These are phyloP conservation scores for Alternaria ventricosa DNA, from an alignment of 2,329 filamentous ascomycete species.

Conservation along the genomic window DNA sequence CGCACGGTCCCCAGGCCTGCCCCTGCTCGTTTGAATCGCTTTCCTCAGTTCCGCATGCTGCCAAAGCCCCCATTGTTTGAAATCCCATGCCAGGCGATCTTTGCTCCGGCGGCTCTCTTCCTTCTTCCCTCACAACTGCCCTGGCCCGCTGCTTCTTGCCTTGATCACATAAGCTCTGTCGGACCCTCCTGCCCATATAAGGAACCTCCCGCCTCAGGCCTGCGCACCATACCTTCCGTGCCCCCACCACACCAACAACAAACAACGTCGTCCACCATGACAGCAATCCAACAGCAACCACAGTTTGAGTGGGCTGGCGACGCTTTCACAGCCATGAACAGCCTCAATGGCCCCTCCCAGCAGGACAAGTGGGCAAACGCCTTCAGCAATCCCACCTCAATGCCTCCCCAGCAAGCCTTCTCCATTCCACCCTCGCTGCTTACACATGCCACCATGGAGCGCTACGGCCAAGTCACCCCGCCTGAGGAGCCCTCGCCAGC, in stretches of 20 bases:
- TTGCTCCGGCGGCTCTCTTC: conserved; percentile 2
- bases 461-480: conserved; percentile 46
- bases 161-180: neutral
- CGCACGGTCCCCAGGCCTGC: neutral
- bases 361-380: conserved; percentile 31
- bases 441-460: conserved; percentile 35
- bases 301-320: conserved; percentile 38
- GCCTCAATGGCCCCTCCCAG: conserved; percentile 13
- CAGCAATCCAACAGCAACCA: conserved; percentile 26
- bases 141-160: neutral
- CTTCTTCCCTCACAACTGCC: neutral
- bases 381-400: conserved; percentile 17
- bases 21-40: conserved; percentile 8
- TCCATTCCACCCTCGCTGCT: conserved; percentile 40
- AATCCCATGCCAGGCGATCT: conserved; percentile 11
- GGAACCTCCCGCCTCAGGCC: neutral
- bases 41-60: conserved; percentile 15
- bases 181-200: neutral
- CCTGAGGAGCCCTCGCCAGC: conserved; percentile 45
- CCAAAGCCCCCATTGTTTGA: conserved; percentile 11
- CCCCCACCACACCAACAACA: neutral
- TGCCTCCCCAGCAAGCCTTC: conserved; percentile 20
- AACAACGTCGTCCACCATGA: conserved; percentile 15
- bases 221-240: neutral
- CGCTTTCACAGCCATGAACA: conserved; percentile 34